Conservation (phyloP, 208 protist genomes). For the Acanthamoeba culbertsoni region DNA sequence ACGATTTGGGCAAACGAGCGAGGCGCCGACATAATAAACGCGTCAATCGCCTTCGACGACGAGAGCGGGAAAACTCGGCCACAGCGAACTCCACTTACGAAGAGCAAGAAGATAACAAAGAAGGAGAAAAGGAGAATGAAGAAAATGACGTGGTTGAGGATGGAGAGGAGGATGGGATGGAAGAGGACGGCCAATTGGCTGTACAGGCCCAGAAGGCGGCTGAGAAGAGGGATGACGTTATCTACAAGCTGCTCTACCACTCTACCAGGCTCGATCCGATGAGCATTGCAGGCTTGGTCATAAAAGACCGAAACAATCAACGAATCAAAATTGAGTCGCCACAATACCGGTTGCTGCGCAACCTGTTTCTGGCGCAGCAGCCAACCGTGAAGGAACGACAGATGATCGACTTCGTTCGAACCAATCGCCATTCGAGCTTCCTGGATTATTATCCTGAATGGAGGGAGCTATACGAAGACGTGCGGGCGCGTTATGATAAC, state of each 20-base stretch:
- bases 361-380: constrained; percentile 32
- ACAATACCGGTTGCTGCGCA: constrained; percentile 24
- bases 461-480: neutral
- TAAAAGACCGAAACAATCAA: neutral
- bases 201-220: neutral
- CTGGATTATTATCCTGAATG: neutral
- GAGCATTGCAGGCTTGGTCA: neutral
- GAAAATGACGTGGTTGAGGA: neutral
- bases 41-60: neutral
- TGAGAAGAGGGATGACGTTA: neutral
- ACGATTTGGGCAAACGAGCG: constrained; percentile 7
- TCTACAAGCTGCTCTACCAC: neutral
- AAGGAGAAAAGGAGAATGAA: neutral
- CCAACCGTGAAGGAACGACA: neutral
- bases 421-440: neutral
- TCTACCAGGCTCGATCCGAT: constrained; percentile 6
- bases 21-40: neutral
- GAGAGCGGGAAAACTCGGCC: neutral
- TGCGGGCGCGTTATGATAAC: neutral
- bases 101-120: neutral
- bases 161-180: neutral
- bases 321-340: constrained; percentile 34
- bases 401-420: neutral
- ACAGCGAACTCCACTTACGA: too few species aligned
- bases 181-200: neutral